Conservation (phyloP, 1,284 basidiomycete genomes). For the Apiotrichum laibachii region DNA sequence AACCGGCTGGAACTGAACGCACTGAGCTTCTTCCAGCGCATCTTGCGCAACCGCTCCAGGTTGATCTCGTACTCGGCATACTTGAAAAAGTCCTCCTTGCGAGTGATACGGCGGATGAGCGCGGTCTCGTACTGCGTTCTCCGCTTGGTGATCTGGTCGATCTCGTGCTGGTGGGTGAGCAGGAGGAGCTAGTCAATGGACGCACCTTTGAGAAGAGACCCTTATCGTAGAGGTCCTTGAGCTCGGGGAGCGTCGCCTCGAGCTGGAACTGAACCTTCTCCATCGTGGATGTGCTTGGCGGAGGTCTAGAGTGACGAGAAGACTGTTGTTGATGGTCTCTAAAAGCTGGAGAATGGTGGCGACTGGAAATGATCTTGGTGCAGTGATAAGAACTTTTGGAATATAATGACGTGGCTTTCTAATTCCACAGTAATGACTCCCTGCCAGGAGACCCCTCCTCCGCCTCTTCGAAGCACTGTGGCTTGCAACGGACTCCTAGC, state of each 20-base stretch:
- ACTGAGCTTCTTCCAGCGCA: conserved; percentile 72
- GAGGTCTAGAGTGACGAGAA: not conserved
- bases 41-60: conserved; percentile 73
- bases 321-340: not conserved
- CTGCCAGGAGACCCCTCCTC: too few relatives aligned
- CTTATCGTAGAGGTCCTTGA: conserved; percentile 87
- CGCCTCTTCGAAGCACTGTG: too few relatives aligned
- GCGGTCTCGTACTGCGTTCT: conserved; percentile 80
- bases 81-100: conserved; percentile 83
- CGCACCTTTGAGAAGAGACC: conserved; percentile 76
- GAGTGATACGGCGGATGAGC: conserved; percentile 75
- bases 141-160: conserved; percentile 79
- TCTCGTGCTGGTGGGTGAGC: conserved; percentile 56
- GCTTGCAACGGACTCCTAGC: too few relatives aligned
- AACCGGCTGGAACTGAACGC: not conserved
- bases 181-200: not conserved
- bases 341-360: not conserved
- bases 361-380: not conserved
- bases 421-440: not conserved
- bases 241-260: conserved; percentile 94
- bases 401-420: conserved; percentile 1
- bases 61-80: conserved; percentile 92
- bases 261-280: conserved; percentile 92
- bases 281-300: conserved; percentile 56
- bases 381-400: not conserved